These are phyloP conservation scores for Amphirosellinia nigrospora DNA, from an alignment of 495 filamentous ascomycete genomes.

Conservation along the genomic window DNA sequence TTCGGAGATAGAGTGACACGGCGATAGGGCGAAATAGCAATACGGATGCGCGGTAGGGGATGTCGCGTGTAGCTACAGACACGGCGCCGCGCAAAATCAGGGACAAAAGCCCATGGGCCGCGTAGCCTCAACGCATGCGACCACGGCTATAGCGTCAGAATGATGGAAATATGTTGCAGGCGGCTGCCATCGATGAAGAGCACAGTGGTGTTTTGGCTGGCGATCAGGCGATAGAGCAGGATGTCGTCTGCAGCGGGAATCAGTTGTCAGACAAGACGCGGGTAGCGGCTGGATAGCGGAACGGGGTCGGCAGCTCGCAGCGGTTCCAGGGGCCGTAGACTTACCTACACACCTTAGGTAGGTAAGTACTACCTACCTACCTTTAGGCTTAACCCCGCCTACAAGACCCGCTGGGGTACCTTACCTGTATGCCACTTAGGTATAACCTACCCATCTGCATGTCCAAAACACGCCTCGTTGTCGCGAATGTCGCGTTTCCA, in stretches of 20 bases:
- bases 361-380: not conserved
- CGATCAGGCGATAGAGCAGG: constrained; percentile 31
- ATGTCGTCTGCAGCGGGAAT: constrained; percentile 35
- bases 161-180: constrained; percentile 44
- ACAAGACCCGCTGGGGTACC: constrained; percentile 5
- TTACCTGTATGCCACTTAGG: not conserved
- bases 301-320: constrained; percentile 6
- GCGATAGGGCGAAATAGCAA: not conserved
- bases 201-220: constrained; percentile 11
- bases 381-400: constrained; percentile 13
- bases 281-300: not conserved
- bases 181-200: constrained; percentile 36
- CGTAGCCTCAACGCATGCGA: constrained; percentile 46
- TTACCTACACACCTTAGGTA: not conserved
- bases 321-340: not conserved
- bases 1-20: not conserved
- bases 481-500: constrained; percentile 6
- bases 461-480: not conserved
- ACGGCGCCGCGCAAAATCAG: constrained; percentile 50
- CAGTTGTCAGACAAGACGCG: constrained; percentile 12
- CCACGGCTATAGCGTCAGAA: constrained; percentile 39
- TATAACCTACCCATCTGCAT: not conserved
- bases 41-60: constrained; percentile 28
- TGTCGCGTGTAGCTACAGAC: constrained; percentile 52
- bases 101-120: constrained; percentile 36